phyloP scores from a whole-genome alignment of 1,284 basidiomycete species.

The Mrakiaceae sp. region DNA sequence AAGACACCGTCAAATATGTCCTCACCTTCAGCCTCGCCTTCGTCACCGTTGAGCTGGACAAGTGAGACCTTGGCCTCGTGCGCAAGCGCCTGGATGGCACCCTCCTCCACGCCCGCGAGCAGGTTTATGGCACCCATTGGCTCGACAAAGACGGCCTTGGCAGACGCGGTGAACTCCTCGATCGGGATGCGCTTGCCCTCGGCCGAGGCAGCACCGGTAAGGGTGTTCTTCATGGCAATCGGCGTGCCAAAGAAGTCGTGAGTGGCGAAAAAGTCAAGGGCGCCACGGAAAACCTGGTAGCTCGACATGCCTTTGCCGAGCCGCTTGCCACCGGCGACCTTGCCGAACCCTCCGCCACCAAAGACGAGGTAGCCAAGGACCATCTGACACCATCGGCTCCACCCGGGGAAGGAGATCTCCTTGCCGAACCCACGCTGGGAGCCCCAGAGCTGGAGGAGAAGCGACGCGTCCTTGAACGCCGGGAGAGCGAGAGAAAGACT shows the following conservation, averaged over 20 bases:
- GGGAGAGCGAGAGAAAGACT: slow-evolving; percentile 49
- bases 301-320: slow-evolving; percentile 65
- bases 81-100: slow-evolving; percentile 35
- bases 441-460: slow-evolving; percentile 80
- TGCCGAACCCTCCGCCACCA: slow-evolving; percentile 47
- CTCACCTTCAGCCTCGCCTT: slow-evolving; percentile 13
- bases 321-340: slow-evolving; percentile 26
- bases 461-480: slow-evolving; percentile 61
- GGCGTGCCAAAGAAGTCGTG: slow-evolving; percentile 55
- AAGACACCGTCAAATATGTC: slow-evolving; percentile 32
- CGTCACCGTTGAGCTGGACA: slow-evolving; percentile 7
- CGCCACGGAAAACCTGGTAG: slow-evolving; percentile 74
- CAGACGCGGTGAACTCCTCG: slow-evolving; percentile 28
- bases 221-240: slow-evolving; percentile 46
- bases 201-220: slow-evolving; percentile 16
- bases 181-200: slow-evolving; percentile 28
- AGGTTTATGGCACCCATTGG: slow-evolving; percentile 68
- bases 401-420: slow-evolving; percentile 27
- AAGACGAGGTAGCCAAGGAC: slow-evolving; percentile 58
- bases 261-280: slow-evolving; percentile 63
- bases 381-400: slow-evolving; percentile 57
- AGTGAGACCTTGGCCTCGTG: slow-evolving; percentile 6
- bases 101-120: slow-evolving; percentile 58
- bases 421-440: slow-evolving; percentile 56
- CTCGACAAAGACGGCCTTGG: slow-evolving; percentile 57